Conservation (phyloP, 805 yeast genomes). For the Lipomyces kockii region DNA sequence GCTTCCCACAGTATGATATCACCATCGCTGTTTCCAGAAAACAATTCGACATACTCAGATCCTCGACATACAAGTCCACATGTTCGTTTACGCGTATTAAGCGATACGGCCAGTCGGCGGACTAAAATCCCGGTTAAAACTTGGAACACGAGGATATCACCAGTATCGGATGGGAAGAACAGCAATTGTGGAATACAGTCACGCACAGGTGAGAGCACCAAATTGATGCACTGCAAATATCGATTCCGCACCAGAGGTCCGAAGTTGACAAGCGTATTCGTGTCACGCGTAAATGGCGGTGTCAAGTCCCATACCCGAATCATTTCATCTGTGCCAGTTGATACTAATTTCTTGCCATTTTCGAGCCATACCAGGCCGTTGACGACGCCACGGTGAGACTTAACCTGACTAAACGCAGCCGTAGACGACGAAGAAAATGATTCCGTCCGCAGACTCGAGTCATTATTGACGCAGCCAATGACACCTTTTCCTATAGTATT, state of each 20-base stretch:
- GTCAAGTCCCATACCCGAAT: conserved; percentile 78
- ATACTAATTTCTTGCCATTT: conserved; percentile 62
- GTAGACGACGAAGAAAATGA: conserved; percentile 26
- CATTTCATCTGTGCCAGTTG: conserved; percentile 81
- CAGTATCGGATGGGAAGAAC: conserved; percentile 75
- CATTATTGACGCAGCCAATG: conserved; percentile 7
- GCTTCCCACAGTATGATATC: conserved; percentile 36
- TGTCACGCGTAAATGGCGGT: conserved; percentile 41
- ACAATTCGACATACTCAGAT: conserved; percentile 31
- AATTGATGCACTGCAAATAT: conserved; percentile 59
- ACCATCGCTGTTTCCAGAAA: conserved; percentile 33
- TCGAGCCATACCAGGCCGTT: conserved; percentile 81
- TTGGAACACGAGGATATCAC: conserved; percentile 66
- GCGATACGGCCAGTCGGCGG: conserved; percentile 52
- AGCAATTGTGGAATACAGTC: conserved; percentile 64
- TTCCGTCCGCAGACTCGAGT: conserved; percentile 26
- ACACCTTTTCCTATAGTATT: conserved; percentile 24
- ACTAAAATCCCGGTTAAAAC: conserved; percentile 66
- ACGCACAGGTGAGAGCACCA: conserved; percentile 55
- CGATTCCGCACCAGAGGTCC: conserved; percentile 78
- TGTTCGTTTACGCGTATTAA: conserved; percentile 12
- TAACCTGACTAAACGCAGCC: conserved; percentile 40
- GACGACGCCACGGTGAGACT: conserved; percentile 78
- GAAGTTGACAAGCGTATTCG: conserved; percentile 68
- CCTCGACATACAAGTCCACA: conserved; percentile 33